Percentiles rank a stretch among this genome's conserved stretches.
These are phyloP conservation scores for Fusarium concolor DNA, from an alignment of 2,329 filamentous ascomycete species.

Conservation along the genomic window DNA sequence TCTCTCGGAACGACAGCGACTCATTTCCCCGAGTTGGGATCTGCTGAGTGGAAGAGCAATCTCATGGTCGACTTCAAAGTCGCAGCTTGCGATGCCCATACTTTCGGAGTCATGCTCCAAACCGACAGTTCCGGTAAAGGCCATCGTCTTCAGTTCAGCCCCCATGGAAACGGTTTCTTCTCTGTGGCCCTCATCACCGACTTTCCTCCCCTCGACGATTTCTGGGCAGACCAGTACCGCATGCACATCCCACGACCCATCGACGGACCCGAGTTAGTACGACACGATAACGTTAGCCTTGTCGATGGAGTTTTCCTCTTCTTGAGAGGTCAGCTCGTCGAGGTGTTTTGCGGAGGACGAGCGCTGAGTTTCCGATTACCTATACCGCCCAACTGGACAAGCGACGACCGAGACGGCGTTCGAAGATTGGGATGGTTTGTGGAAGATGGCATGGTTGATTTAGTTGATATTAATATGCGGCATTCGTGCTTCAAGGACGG, in stretches of 20 bases:
- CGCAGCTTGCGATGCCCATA: constrained; percentile 43
- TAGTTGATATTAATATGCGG: constrained; percentile 44
- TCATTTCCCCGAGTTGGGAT: constrained; percentile 40
- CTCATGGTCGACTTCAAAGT: constrained; percentile 44
- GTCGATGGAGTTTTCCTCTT: constrained; percentile 43
- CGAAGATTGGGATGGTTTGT: constrained; percentile 49
- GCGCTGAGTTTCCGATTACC: constrained; percentile 48
- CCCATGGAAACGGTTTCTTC: constrained; percentile 39
- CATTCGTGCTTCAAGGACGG: constrained; percentile 32
- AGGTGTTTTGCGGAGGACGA: constrained; percentile 48
- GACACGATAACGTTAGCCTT: constrained; percentile 48
- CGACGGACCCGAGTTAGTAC: constrained; percentile 52
- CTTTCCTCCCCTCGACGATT: constrained; percentile 52
- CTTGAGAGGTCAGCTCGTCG: constrained; percentile 44
- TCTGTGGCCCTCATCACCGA: constrained; percentile 47
- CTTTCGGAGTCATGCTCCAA: constrained; percentile 48
- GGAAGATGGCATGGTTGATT: constrained; percentile 47
- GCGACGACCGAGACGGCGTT: constrained; percentile 20
- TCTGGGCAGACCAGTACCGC: constrained; percentile 54
- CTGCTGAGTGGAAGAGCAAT: constrained; percentile 32
- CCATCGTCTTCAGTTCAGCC: constrained; percentile 43
- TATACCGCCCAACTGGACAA: constrained; percentile 18
- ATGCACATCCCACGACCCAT: constrained; percentile 48
- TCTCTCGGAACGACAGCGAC: constrained; percentile 44
- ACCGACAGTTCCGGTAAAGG: constrained; percentile 45